A percentile compares a stretch with the other conserved stretches of the same genome.
These are phyloP conservation scores for Botryotinia narcissicola DNA, from an alignment of 2,329 filamentous ascomycete genomes.

Conservation along the genomic window DNA sequence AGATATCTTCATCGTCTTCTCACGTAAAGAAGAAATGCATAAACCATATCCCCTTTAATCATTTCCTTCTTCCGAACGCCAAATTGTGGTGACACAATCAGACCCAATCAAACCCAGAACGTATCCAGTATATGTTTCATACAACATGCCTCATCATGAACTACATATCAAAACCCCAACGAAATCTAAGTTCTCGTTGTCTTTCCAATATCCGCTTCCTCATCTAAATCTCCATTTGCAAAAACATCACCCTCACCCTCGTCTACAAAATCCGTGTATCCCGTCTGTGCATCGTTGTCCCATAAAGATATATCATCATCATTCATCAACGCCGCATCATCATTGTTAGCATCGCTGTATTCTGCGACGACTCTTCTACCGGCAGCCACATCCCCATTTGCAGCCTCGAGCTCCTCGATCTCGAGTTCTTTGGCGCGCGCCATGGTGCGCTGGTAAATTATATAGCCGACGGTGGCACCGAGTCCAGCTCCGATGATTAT, in stretches of 20 bases:
- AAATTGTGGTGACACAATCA: conserved; percentile 5
- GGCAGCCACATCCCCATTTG: conserved; percentile 15
- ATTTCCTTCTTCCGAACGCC: conserved; percentile 7
- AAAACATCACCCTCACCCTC: conserved; percentile 34
- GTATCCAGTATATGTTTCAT: conserved; percentile 9
- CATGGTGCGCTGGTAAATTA: conserved; percentile 78
- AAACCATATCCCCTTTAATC: conserved; percentile 2
- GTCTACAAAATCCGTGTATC: conserved; percentile 36
- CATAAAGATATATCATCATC: conserved; percentile 39
- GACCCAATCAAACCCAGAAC: conserved; percentile 3
- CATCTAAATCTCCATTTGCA: conserved; percentile 29
- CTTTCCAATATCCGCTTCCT: conserved; percentile 17
- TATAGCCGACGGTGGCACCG: conserved; percentile 72
- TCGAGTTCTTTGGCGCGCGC: conserved; percentile 58
- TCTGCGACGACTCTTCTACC: conserved; percentile 12
- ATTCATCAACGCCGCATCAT: conserved; percentile 35
- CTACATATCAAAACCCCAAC: background rate
- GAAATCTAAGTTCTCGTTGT: conserved; percentile 2
- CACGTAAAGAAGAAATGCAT: background rate
- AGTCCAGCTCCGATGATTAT: conserved; percentile 71
- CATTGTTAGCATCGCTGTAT: conserved; percentile 31
- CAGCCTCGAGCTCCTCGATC: conserved; percentile 35
- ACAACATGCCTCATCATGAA: conserved; percentile 1
- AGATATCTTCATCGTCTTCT: background rate
- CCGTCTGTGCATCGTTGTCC: conserved; percentile 31